Evolutionary conservation across 192 early-diverging fungal species (phyloP).

Genomic region (Coemansia sp.): DNA sequence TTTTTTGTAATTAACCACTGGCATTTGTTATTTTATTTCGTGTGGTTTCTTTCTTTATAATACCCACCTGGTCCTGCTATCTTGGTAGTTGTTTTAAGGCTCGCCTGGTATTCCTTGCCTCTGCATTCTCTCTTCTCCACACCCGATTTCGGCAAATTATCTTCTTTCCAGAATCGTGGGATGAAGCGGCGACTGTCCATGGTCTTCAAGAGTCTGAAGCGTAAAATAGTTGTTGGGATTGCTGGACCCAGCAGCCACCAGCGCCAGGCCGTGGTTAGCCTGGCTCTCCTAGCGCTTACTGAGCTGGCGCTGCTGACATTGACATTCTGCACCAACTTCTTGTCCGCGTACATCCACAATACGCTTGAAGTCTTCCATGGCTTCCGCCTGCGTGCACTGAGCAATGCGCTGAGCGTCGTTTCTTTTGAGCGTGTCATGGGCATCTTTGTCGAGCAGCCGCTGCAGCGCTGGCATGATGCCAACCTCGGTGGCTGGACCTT

Average conservation of each 20-base stretch:
- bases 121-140: constrained; percentile 1
- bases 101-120: background rate
- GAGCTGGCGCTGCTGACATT: constrained; percentile 52
- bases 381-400: constrained; percentile 47
- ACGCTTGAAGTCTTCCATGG: constrained; percentile 49
- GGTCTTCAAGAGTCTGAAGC: constrained; percentile 46
- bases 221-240: constrained; percentile 44
- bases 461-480: constrained; percentile 52
- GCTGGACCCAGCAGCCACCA: constrained; percentile 49
- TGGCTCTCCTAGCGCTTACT: constrained; percentile 41
- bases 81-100: background rate
- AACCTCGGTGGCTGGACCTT: constrained; percentile 46
- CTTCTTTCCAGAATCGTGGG: constrained; percentile 5
- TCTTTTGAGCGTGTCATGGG: constrained; percentile 44
- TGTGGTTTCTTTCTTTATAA: constrained; percentile 8
- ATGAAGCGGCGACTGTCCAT: constrained; percentile 53
- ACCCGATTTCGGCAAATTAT: background rate
- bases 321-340: constrained; percentile 56
- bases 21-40: constrained; percentile 6
- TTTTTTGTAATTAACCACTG: constrained; percentile 7
- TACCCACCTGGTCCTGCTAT: constrained; percentile 1
- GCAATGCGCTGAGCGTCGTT: constrained; percentile 50
- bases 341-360: constrained; percentile 55
- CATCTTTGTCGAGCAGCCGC: constrained; percentile 50
- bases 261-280: constrained; percentile 49